These are phyloP conservation scores for Penicillium brevicompactum DNA, from an alignment of 2,329 filamentous ascomycete species.

Conservation along the genomic window DNA sequence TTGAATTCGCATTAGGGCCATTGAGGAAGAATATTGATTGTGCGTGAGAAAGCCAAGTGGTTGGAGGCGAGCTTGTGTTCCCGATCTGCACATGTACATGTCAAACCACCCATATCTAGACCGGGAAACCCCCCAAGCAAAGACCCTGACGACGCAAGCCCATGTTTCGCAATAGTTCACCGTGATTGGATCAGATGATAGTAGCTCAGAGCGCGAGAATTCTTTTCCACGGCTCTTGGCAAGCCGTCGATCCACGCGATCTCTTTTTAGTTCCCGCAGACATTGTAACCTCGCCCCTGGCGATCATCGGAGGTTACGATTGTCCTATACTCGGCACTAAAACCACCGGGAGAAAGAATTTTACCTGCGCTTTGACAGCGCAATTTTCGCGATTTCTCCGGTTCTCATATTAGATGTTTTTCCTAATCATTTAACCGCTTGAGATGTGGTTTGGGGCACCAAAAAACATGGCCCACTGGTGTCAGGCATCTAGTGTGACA, in stretches of 20 bases:
- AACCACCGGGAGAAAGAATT: not conserved
- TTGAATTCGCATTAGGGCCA: too few relatives aligned
- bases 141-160: not conserved
- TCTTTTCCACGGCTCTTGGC: constrained; percentile 2
- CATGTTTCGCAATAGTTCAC: not conserved
- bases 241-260: constrained; percentile 2
- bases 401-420: not conserved
- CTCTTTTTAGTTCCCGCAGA: constrained; percentile 10
- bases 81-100: not conserved
- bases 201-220: not conserved
- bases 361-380: not conserved
- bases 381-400: not conserved
- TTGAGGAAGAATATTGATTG: not conserved
- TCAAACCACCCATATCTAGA: not conserved
- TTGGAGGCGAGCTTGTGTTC: not conserved
- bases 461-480: too few relatives aligned
- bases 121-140: not conserved
- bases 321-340: not conserved
- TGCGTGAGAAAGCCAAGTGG: not conserved
- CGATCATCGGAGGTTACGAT: constrained; percentile 12
- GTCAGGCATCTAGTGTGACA: not conserved
- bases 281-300: constrained; percentile 6
- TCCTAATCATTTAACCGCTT: not conserved
- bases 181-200: not conserved
- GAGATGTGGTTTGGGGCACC: not conserved